These are phyloP conservation scores for Talaromyces pinophilus DNA, from an alignment of 2,329 filamentous ascomycete species.

Conservation along the genomic window DNA sequence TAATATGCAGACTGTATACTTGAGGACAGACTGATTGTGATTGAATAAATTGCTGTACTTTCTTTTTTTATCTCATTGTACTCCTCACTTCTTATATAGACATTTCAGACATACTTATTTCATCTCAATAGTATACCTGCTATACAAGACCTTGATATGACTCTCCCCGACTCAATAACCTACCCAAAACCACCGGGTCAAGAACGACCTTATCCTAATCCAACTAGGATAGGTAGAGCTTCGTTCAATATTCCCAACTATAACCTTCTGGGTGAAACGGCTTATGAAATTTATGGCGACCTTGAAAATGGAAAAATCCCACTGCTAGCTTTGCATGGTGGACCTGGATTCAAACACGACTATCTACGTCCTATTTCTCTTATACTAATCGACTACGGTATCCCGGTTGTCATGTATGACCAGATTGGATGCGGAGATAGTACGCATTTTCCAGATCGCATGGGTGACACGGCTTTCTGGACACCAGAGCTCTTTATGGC, in stretches of 20 bases:
- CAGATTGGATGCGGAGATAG: background rate
- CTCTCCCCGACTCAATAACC: background rate
- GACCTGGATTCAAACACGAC: background rate
- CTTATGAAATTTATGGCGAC: background rate
- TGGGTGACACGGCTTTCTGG: background rate
- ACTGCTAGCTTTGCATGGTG: background rate
- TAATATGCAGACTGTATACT: background rate
- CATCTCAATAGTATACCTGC: background rate
- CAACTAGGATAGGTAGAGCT: background rate
- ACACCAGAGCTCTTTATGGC: background rate
- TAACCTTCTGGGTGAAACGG: background rate
- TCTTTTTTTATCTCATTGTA: background rate
- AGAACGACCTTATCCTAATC: background rate
- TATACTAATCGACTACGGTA: background rate
- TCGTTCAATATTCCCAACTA: background rate
- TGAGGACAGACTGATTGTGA: background rate
- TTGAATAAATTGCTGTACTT: background rate
- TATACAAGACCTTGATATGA: background rate
- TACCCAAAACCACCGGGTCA: background rate
- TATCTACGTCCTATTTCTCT: background rate
- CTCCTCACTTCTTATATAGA: background rate
- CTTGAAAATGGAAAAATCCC: background rate
- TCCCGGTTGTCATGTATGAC: background rate
- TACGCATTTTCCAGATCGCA: background rate
- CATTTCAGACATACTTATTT: background rate